phyloP scores from a whole-genome alignment of 148 eudicot genomes.

The Rhododendron ovatum region DNA sequence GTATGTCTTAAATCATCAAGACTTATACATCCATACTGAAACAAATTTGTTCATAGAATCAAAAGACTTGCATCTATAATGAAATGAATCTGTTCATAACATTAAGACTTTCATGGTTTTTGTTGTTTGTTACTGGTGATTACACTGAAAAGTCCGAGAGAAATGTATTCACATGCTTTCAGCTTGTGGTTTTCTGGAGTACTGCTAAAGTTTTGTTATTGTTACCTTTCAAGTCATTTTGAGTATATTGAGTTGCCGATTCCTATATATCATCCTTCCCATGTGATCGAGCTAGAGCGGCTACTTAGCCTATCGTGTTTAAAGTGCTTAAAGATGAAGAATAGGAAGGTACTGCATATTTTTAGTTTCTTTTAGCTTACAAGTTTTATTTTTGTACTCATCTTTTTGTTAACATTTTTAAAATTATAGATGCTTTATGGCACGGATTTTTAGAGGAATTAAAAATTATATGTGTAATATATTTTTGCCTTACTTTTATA shows the following conservation, averaged over 20 bases:
- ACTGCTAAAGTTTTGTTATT: neutral
- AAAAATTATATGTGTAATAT: too few species aligned
- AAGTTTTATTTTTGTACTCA: too few species aligned
- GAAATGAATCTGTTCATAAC: too few species aligned
- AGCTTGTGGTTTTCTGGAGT: neutral
- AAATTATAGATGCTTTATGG: too few species aligned
- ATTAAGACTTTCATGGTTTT: neutral
- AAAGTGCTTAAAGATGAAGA: constrained; percentile 66
- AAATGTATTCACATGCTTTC: neutral
- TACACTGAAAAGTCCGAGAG: neutral
- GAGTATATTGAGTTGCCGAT: constrained; percentile 43
- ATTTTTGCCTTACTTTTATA: too few species aligned
- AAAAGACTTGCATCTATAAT: too few species aligned
- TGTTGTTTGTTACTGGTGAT: neutral
- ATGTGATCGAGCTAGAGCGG: constrained; percentile 57
- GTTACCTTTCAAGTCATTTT: constrained; percentile 17
- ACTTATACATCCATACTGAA: too few species aligned
- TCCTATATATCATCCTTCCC: constrained; percentile 83
- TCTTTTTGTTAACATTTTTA: too few species aligned
- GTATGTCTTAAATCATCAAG: too few species aligned
- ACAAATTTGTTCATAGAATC: too few species aligned
- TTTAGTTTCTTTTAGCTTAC: neutral
- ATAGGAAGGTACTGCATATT: constrained; percentile 47
- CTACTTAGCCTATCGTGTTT: constrained; percentile 56
- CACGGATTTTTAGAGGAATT: too few species aligned